phyloP scores from a whole-genome alignment of 2,329 filamentous ascomycete species.

The Lomentospora prolificans region DNA sequence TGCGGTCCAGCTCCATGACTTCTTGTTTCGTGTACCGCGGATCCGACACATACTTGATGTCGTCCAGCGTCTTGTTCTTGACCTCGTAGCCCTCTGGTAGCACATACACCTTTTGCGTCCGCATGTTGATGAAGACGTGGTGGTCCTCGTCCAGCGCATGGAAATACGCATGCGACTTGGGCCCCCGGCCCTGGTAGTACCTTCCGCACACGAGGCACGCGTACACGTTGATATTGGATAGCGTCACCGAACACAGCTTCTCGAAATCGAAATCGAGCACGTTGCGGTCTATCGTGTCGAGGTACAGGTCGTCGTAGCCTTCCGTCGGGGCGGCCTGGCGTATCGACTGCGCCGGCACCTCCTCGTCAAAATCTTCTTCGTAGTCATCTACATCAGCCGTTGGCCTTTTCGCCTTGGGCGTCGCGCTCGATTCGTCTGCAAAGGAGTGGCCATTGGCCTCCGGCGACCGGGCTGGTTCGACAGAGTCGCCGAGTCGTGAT shows the following conservation, averaged over 20 bases:
- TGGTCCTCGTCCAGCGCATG: slow-evolving; percentile 91
- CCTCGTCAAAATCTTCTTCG: slow-evolving; percentile 30
- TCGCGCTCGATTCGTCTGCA: slow-evolving; percentile 10
- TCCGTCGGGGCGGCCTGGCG: slow-evolving; percentile 71
- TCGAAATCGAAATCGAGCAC: slow-evolving; percentile 98
- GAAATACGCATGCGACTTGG: slow-evolving; percentile 94
- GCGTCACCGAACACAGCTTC: slow-evolving; percentile 89
- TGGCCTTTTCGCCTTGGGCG: slow-evolving; percentile 13
- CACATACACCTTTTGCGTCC: slow-evolving; percentile 82
- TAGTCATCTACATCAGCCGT: slow-evolving; percentile 26
- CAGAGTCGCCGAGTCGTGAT: slow-evolving; percentile 33
- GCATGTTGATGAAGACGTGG: slow-evolving; percentile 98
- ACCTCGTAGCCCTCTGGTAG: slow-evolving; percentile 97
- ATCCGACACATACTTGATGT: slow-evolving; percentile 97
- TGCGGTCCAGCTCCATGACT: slow-evolving; percentile 68
- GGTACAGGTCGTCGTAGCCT: slow-evolving; percentile 91
- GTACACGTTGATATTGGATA: slow-evolving; percentile 98
- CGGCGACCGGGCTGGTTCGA: slow-evolving; percentile 13
- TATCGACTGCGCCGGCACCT: slow-evolving; percentile 29
- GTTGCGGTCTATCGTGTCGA: slow-evolving; percentile 90
- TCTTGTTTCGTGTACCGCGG: slow-evolving; percentile 74
- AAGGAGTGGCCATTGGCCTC: slow-evolving; percentile 21
- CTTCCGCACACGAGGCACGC: slow-evolving; percentile 96
- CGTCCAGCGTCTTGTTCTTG: slow-evolving; percentile 83
- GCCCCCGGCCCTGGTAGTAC: slow-evolving; percentile 90